Evolutionary conservation across 805 yeast genomes (phyloP).

Genomic region (Metschnikowia borealis): DNA sequence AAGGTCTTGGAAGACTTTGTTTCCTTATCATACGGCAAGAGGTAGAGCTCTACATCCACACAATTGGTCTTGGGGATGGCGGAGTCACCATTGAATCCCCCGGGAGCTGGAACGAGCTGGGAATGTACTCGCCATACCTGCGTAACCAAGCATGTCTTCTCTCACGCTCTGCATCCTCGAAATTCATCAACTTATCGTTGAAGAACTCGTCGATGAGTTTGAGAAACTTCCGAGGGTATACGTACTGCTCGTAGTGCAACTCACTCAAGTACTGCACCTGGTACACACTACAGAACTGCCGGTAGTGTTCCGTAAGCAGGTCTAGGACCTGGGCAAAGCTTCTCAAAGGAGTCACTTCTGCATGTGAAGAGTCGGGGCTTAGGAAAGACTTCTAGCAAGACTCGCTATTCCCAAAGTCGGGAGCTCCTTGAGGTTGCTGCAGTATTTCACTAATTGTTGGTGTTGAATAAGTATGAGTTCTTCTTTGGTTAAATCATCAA

Average conservation of each 20-base stretch:
- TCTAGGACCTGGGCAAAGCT: conserved; percentile 25
- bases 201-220: conserved; percentile 30
- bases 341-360: conserved; percentile 8
- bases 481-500: conserved; percentile 14
- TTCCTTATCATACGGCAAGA: no score
- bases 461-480: conserved; percentile 21
- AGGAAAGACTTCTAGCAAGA: no score
- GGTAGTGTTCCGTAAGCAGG: conserved; percentile 34
- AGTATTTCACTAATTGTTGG: conserved; percentile 20
- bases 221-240: conserved; percentile 36
- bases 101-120: conserved; percentile 36
- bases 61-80: no score
- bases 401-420: conserved; percentile 22
- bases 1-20: no score
- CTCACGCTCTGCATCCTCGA: conserved; percentile 33
- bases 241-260: conserved; percentile 36
- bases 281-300: conserved; percentile 30
- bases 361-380: background rate
- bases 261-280: conserved; percentile 35
- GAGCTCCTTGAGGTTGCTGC: conserved; percentile 20
- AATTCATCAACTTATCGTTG: conserved; percentile 26
- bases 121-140: conserved; percentile 39
- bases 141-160: conserved; percentile 35
- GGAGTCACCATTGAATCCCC: conserved; percentile 21
- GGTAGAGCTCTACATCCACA: no score